phyloP scores from a whole-genome alignment of 805 yeast species.

The Myxozyma vanderwaltii region DNA sequence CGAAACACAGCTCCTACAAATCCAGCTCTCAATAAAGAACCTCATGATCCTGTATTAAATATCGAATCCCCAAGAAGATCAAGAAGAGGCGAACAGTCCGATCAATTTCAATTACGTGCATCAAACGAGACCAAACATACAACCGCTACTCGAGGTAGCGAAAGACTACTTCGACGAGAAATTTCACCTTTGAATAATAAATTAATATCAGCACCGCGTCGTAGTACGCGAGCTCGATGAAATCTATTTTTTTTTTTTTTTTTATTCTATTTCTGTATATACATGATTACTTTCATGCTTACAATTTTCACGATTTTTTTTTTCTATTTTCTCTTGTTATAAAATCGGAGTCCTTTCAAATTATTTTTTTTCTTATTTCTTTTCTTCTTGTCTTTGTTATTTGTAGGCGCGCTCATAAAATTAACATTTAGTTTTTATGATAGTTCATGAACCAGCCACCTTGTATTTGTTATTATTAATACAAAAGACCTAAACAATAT shows the following conservation, averaged over 20 bases:
- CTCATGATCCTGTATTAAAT: background rate
- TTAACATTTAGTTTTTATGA: no score
- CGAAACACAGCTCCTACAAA: background rate
- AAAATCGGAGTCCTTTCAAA: no score
- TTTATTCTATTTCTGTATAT: background rate
- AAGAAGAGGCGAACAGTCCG: background rate
- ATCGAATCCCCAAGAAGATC: background rate
- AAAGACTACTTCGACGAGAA: background rate
- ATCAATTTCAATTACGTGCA: no score
- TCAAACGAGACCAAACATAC: no score
- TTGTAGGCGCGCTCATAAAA: no score
- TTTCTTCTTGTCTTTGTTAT: no score
- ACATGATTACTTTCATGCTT: background rate
- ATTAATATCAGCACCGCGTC: background rate
- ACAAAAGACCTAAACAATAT: no score
- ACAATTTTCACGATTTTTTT: no score
- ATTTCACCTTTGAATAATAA: background rate
- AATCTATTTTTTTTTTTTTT: background rate
- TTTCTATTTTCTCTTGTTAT: no score
- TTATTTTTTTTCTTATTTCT: no score
- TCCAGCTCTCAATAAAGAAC: background rate
- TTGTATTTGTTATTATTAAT: no score
- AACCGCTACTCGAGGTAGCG: background rate
- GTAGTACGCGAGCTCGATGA: conserved; percentile 2
- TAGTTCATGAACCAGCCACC: no score